phyloP scores from a whole-genome alignment of 2,329 filamentous ascomycete genomes.

The Pseudogymnoascus sp. region DNA sequence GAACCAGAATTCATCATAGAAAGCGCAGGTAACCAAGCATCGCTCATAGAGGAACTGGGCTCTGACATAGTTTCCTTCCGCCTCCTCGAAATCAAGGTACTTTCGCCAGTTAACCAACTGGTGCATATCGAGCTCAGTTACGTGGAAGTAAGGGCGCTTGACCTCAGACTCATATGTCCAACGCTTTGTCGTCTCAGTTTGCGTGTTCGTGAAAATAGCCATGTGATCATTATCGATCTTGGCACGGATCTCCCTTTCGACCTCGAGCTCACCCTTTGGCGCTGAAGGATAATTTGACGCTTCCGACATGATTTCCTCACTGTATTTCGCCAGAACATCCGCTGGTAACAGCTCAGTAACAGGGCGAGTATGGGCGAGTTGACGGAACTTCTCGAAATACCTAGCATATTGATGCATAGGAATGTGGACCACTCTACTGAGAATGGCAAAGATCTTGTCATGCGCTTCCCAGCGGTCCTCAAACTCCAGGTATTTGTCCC shows the following conservation, averaged over 20 bases:
- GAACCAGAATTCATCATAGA: slow-evolving; percentile 97
- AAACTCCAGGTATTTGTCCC: slow-evolving; percentile 98
- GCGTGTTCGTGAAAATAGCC: slow-evolving; percentile 71
- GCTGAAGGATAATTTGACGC: slow-evolving; percentile 43
- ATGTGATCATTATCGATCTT: slow-evolving; percentile 77
- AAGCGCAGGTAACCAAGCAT: slow-evolving; percentile 83
- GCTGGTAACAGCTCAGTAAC: slow-evolving; percentile 64
- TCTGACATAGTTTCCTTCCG: slow-evolving; percentile 68
- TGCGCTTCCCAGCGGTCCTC: slow-evolving; percentile 82
- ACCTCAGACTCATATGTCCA: slow-evolving; percentile 95
- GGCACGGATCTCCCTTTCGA: slow-evolving; percentile 73
- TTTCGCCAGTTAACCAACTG: slow-evolving; percentile 90
- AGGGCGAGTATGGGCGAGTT: slow-evolving; percentile 65
- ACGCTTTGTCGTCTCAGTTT: slow-evolving; percentile 81
- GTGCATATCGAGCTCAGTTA: slow-evolving; percentile 79
- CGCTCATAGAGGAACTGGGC: slow-evolving; percentile 85
- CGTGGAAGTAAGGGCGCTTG: slow-evolving; percentile 94
- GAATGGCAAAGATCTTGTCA: slow-evolving; percentile 77
- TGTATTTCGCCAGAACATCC: slow-evolving; percentile 61
- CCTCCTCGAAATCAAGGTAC: slow-evolving; percentile 93
- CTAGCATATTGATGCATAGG: slow-evolving; percentile 93
- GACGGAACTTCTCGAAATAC: slow-evolving; percentile 87
- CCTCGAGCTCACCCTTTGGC: slow-evolving; percentile 63
- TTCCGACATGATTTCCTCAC: slow-evolving; percentile 65
- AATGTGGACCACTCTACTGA: slow-evolving; percentile 75